Conservation (phyloP, 139 green algal species). For the Edaphochlamys debaryana region DNA sequence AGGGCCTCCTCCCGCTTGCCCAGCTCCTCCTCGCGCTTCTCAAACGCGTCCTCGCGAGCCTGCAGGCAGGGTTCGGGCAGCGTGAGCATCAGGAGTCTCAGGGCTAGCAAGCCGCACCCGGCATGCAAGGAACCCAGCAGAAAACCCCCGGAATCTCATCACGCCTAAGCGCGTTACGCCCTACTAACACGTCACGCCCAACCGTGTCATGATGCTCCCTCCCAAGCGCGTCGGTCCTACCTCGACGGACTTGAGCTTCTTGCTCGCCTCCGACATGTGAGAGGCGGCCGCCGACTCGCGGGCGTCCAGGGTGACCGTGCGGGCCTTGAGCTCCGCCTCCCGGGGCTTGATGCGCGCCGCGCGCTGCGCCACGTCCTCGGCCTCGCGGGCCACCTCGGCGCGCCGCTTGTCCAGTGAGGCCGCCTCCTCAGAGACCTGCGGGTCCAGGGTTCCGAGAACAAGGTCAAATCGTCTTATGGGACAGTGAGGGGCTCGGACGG, state of each 20-base stretch:
- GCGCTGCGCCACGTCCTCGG: not conserved
- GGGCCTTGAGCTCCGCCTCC: conserved; percentile 5
- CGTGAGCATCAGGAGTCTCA: too few relatives aligned
- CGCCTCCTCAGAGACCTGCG: conserved; percentile 4
- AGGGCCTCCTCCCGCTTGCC: not conserved
- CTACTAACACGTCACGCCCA: too few relatives aligned
- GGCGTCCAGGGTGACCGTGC: not conserved
- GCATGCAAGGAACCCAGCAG: too few relatives aligned
- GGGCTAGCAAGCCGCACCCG: too few relatives aligned
- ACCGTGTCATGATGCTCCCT: too few relatives aligned
- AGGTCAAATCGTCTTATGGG: too few relatives aligned
- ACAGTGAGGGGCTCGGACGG: too few relatives aligned
- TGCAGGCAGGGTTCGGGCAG: not conserved
- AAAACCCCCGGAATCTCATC: too few relatives aligned
- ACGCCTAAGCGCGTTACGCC: too few relatives aligned
- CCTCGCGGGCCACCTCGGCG: not conserved
- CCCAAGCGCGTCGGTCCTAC: too few relatives aligned
- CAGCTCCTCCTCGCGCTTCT: conserved; percentile 8
- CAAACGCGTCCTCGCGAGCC: not conserved
- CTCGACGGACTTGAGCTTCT: conserved; percentile 11
- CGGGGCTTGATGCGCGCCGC: not conserved
- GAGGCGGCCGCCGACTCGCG: conserved; percentile 1
- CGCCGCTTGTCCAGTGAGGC: not conserved
- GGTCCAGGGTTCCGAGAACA: too few relatives aligned
- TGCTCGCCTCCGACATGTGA: conserved; percentile 1